A percentile compares a stretch with the other conserved stretches of the same genome.
Conservation (phyloP, 2,329 filamentous ascomycete species). For the Anisogramma anomala region DNA sequence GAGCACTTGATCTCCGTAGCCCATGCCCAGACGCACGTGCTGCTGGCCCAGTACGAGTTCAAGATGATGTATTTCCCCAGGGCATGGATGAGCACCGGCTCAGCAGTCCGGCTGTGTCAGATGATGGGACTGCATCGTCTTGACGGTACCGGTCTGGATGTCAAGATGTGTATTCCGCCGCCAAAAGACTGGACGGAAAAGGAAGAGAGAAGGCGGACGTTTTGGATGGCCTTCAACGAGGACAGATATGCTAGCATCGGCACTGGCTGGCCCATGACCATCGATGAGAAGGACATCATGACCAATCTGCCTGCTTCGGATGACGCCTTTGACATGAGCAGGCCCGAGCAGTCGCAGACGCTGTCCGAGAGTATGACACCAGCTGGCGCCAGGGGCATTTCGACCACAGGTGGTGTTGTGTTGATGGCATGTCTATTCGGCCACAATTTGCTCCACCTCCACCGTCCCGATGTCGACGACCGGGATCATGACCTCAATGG, state of each 20-base stretch:
- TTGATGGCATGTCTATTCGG: slow-evolving; percentile 86
- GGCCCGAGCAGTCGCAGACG: slow-evolving; percentile 57
- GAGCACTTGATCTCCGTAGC: slow-evolving; percentile 78
- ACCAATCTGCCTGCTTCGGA: slow-evolving; percentile 77
- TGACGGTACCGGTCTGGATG: slow-evolving; percentile 71
- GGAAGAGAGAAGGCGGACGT: slow-evolving; percentile 82
- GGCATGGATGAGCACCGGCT: slow-evolving; percentile 85
- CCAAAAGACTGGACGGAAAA: slow-evolving; percentile 88
- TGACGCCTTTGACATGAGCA: slow-evolving; percentile 72
- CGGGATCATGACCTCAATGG: slow-evolving; percentile 81
- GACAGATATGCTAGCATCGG: slow-evolving; percentile 93
- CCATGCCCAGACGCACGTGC: slow-evolving; percentile 73
- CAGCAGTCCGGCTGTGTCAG: slow-evolving; percentile 66
- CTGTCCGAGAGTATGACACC: slow-evolving; percentile 60
- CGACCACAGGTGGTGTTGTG: slow-evolving; percentile 67
- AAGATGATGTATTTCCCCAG: slow-evolving; percentile 96
- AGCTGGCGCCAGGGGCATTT: slow-evolving; percentile 60
- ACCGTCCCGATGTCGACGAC: slow-evolving; percentile 72
- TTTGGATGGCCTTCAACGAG: slow-evolving; percentile 87
- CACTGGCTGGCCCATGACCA: slow-evolving; percentile 90
- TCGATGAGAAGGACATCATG: slow-evolving; percentile 84
- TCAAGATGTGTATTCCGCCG: slow-evolving; percentile 81
- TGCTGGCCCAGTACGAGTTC: slow-evolving; percentile 81
- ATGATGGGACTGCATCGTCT: slow-evolving; percentile 90
- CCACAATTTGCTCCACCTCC: slow-evolving; percentile 79